Conservation (phyloP, 2,329 filamentous ascomycete genomes). For the Pseudovirgaria hyperparasitica region DNA sequence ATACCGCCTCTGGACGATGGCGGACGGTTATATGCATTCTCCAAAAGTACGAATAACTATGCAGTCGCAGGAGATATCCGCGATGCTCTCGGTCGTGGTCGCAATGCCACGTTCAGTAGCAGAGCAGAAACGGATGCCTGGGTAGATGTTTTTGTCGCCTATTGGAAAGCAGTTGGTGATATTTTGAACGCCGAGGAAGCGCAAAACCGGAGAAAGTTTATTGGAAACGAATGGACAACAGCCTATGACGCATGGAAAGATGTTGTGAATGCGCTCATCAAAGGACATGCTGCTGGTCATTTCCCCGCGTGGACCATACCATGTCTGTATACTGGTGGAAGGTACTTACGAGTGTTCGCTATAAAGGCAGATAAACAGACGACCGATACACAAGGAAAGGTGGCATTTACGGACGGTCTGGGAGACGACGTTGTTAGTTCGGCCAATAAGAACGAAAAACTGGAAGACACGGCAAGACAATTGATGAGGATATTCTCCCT, state of each 20-base stretch:
- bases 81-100: slow-evolving; percentile 45
- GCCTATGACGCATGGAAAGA: slow-evolving; percentile 88
- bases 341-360: slow-evolving; percentile 75
- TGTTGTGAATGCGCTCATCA: slow-evolving; percentile 59
- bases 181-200: slow-evolving; percentile 54
- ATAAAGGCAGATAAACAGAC: slow-evolving; percentile 74
- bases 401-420: slow-evolving; percentile 39
- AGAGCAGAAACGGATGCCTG: slow-evolving; percentile 64
- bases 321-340: slow-evolving; percentile 75
- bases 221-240: slow-evolving; percentile 56
- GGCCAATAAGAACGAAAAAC: slow-evolving; percentile 59
- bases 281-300: slow-evolving; percentile 63
- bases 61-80: slow-evolving; percentile 58
- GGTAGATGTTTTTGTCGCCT: slow-evolving; percentile 71
- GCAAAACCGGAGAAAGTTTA: slow-evolving; percentile 27
- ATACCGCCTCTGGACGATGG: slow-evolving; percentile 49
- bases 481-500: slow-evolving; percentile 87
- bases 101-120: slow-evolving; percentile 53
- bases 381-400: slow-evolving; percentile 34
- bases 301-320: slow-evolving; percentile 90
- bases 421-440: slow-evolving; percentile 67
- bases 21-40: slow-evolving; percentile 55
- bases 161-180: slow-evolving; percentile 71
- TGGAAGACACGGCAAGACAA: slow-evolving; percentile 82
- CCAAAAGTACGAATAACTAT: slow-evolving; percentile 54